Conservation (phyloP, 768 basidiomycete species). For the Tylopilus sp. region DNA sequence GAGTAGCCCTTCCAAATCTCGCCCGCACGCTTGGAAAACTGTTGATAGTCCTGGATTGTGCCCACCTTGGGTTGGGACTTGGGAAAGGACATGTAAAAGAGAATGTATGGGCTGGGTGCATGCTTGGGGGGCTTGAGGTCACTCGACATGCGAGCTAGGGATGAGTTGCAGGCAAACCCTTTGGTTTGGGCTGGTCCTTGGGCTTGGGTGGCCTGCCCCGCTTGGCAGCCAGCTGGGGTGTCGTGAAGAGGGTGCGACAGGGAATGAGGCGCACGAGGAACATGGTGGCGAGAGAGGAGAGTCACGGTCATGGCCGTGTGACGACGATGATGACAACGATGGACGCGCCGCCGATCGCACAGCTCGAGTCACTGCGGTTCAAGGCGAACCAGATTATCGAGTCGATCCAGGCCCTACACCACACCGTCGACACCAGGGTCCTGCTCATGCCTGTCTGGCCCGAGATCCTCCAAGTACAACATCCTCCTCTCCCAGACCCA, state of each 20-base stretch:
- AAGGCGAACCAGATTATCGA: conserved; percentile 79
- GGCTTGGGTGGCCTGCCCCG: conserved; percentile 1
- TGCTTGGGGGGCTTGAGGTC: conserved; percentile 26
- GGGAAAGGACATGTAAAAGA: conserved; percentile 23
- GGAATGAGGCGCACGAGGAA: too few relatives aligned
- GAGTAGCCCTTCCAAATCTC: conserved; percentile 33
- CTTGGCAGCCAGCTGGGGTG: conserved; percentile 18
- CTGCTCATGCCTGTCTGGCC: conserved; percentile 79
- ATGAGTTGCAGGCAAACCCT: conserved; percentile 12
- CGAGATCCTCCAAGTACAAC: conserved; percentile 82
- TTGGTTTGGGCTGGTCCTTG: background rate
- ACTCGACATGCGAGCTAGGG: conserved; percentile 14
- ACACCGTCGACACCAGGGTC: conserved; percentile 59
- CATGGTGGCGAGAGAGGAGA: too few relatives aligned
- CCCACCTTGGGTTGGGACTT: background rate
- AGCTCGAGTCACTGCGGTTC: conserved; percentile 74
- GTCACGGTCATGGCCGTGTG: conserved; percentile 13
- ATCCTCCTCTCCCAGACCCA: conserved; percentile 80
- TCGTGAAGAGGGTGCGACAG: conserved; percentile 27
- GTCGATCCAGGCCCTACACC: conserved; percentile 62
- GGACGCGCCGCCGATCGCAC: conserved; percentile 52
- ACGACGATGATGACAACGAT: background rate
- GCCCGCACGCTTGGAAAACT: conserved; percentile 19
- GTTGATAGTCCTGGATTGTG: background rate
- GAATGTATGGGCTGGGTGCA: conserved; percentile 22